These are phyloP conservation scores for Globisporangium megalacanthum DNA, from an alignment of 352 stramenopile species.

Conservation along the genomic window DNA sequence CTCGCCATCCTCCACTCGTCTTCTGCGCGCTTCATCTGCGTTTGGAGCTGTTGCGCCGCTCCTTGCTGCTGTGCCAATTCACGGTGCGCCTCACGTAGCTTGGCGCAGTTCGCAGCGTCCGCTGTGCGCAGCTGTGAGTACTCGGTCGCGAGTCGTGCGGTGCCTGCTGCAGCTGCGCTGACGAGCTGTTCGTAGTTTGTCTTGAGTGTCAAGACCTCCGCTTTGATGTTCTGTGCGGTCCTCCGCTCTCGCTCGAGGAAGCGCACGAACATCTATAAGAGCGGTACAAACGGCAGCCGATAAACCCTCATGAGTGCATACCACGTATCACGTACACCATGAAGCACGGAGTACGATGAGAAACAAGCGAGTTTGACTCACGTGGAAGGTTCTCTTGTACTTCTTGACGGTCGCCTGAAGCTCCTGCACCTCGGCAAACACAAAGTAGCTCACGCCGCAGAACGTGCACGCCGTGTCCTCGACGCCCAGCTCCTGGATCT, in stretches of 20 bases:
- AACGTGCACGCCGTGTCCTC: conserved; percentile 83
- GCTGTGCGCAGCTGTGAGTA: conserved; percentile 9
- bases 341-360: neutral
- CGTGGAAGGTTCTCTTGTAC: conserved; percentile 68
- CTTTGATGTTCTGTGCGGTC: conserved; percentile 29
- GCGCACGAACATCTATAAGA: conserved; percentile 43
- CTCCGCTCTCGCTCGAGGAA: conserved; percentile 62
- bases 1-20: conserved; percentile 31
- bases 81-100: conserved; percentile 17
- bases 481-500: conserved; percentile 57
- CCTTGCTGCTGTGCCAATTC: conserved; percentile 17
- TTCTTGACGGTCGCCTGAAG: conserved; percentile 62
- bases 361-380: conserved; percentile 14
- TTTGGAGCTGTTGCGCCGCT: conserved; percentile 12
- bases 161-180: conserved; percentile 7
- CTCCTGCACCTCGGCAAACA: conserved; percentile 78
- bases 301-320: neutral
- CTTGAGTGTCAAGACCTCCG: conserved; percentile 34
- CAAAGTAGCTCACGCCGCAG: conserved; percentile 83
- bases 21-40: conserved; percentile 27
- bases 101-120: conserved; percentile 8
- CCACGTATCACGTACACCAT: neutral
- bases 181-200: conserved; percentile 26
- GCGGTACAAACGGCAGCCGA: neutral
- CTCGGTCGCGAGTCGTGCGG: conserved; percentile 22